Evolutionary conservation across 495 filamentous ascomycete genomes (phyloP), one percentile per base, ranked within the genome.

Genomic region (Xylaria bambusicola): DNA sequence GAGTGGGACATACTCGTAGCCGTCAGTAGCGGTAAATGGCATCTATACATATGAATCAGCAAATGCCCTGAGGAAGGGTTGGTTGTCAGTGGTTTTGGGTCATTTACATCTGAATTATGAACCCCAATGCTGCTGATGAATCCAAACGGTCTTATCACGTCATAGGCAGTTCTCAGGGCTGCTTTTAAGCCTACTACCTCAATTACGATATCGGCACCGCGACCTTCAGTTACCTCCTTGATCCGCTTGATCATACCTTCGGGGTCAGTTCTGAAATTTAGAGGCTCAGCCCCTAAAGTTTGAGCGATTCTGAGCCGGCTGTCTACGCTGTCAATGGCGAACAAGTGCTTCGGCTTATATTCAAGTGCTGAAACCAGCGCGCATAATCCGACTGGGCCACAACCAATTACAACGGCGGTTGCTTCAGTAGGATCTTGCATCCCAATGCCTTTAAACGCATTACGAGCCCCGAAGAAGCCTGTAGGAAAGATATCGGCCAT

Each of bases 401-500:
- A 97, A 9, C 93, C 94, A 59, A 97, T 86, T 27, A 96, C 69
- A 1, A 96, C 88, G 0, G 90, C 90, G 6, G 85, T 89, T 56
- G 87, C 84, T 59, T 92, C 84, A 15, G 79, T 67, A 53, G 89
- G 83, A 55, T 88, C 80, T 63, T 84, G 79, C 0, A 79, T 67
- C 2, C 80, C 83, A 46, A 90, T 78, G 53, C 84, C 75, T 35
- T 81, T 84, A 75, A 97, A 92, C 6, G 86, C 93, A 69, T 92
- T 96, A 40, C 76, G 72, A n/a, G 91, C 91, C 13, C 89, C 94
- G 65, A 94, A 97, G 73, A 84, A 97, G 10, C 93, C 94, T 1
- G 92, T 97, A 1, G 90, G 88, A 66, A 86, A 88, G 63, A 93
- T 93, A 67, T 93, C 90, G 5, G 90, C 90, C 89, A 93, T 93